phyloP scores from a whole-genome alignment of 2,329 filamentous ascomycete species.

The Pseudocercospora ulei region DNA sequence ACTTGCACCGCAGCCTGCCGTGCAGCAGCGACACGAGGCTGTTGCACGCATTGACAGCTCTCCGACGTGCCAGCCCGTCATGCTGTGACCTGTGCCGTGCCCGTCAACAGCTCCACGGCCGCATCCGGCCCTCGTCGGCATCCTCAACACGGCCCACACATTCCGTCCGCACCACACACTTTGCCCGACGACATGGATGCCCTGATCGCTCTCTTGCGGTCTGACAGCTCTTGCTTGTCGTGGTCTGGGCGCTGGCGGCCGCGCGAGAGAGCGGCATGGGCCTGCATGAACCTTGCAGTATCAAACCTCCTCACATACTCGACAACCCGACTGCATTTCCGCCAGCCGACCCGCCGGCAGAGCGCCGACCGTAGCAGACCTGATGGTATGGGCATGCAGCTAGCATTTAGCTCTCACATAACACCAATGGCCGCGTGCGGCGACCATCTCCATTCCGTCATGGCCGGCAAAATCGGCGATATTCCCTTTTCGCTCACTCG shows the following conservation, averaged over 20 bases:
- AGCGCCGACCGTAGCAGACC: conserved; percentile 18
- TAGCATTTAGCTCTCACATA: conserved; percentile 30
- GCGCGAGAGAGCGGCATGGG: conserved; percentile 11
- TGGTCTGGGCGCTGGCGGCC: conserved; percentile 9
- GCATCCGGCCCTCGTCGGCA: conserved; percentile 11
- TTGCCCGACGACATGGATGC: conserved; percentile 21
- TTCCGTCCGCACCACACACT: conserved; percentile 16
- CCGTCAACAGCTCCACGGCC: conserved; percentile 11
- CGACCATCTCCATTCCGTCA: conserved; percentile 24
- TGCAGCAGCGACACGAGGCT: conserved; percentile 12
- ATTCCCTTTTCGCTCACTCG: conserved; percentile 18
- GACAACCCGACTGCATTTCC: conserved; percentile 17
- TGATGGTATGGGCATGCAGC: conserved; percentile 28
- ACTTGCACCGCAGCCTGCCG: conserved; percentile 7
- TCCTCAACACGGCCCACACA: conserved; percentile 16
- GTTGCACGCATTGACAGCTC: conserved; percentile 17
- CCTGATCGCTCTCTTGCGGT: conserved; percentile 13
- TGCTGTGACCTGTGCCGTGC: conserved; percentile 14
- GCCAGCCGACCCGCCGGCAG: conserved; percentile 24
- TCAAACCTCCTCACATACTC: conserved; percentile 20
- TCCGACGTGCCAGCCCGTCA: conserved; percentile 12
- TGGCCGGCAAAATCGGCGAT: conserved; percentile 26
- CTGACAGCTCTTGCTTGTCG: conserved; percentile 10
- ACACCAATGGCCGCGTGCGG: conserved; percentile 28
- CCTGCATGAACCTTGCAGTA: conserved; percentile 24